Conservation (phyloP, 2,329 filamentous ascomycete genomes). For the Rhexocercosporidium sp. region DNA sequence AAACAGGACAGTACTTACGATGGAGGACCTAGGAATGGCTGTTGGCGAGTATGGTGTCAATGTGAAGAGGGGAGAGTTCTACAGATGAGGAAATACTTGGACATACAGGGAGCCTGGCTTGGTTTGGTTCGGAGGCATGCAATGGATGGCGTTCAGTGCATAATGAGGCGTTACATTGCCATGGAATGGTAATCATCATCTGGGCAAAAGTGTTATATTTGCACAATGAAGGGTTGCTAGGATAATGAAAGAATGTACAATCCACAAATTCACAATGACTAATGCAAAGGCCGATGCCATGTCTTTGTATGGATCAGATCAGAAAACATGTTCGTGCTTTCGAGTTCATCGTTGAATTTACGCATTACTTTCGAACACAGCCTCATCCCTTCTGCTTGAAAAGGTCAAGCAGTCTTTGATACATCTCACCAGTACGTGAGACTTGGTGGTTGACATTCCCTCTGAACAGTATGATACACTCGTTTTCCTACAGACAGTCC, state of each 20-base stretch:
- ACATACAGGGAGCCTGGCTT: conserved; percentile 1
- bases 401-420: not conserved
- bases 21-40: conserved; percentile 98
- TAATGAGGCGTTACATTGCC: conserved; percentile 3
- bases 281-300: not conserved
- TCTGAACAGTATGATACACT: conserved; percentile 4
- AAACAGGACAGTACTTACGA: conserved; percentile 92
- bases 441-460: not conserved
- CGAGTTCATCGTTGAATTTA: not conserved
- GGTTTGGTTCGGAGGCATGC: not conserved
- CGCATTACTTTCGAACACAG: not conserved
- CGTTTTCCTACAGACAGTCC: not conserved
- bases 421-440: not conserved
- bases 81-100: conserved; percentile 61
- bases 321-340: not conserved
- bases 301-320: not conserved
- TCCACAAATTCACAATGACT: not conserved
- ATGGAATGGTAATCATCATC: not conserved
- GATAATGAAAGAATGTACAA: not conserved
- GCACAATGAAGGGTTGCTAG: conserved; percentile 6
- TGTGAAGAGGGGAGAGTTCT: conserved; percentile 96
- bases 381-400: not conserved
- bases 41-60: conserved; percentile 98
- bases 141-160: conserved; percentile 27
- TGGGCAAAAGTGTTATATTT: conserved; percentile 9